Evolutionary conservation across 306 rosid species (phyloP).

Genomic region (Prunus campanulata): DNA sequence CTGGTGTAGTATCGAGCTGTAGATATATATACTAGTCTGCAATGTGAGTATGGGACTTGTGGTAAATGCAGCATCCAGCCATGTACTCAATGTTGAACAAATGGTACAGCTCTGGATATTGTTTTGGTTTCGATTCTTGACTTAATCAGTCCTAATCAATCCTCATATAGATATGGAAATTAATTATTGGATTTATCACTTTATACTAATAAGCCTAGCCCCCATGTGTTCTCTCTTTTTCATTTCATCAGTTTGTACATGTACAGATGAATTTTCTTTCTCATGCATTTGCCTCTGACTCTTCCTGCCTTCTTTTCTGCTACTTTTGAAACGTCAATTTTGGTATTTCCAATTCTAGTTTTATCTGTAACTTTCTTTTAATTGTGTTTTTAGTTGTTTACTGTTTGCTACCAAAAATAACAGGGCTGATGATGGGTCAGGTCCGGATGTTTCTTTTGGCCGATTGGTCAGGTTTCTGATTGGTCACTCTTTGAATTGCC

Average conservation of each 20-base stretch:
- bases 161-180: not conserved
- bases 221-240: not conserved
- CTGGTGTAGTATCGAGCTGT: not conserved
- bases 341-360: too few relatives aligned
- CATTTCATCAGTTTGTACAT: not conserved
- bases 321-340: too few relatives aligned
- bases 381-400: too few relatives aligned
- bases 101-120: not conserved
- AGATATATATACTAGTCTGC: not conserved
- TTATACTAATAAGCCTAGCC: not conserved
- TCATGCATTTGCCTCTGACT: not conserved
- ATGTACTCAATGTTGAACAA: not conserved
- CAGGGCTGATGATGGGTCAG: not conserved
- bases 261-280: not conserved
- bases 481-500: not conserved
- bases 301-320: too few relatives aligned
- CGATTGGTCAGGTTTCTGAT: not conserved
- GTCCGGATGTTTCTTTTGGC: not conserved
- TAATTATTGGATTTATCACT: not conserved
- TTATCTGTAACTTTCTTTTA: too few relatives aligned
- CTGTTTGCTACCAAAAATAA: too few relatives aligned
- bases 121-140: not conserved
- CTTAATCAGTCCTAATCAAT: not conserved
- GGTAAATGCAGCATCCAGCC: not conserved
- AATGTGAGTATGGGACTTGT: not conserved